Conservation (phyloP, 2,329 filamentous ascomycete species). For the Phaeoacremonium minimum region DNA sequence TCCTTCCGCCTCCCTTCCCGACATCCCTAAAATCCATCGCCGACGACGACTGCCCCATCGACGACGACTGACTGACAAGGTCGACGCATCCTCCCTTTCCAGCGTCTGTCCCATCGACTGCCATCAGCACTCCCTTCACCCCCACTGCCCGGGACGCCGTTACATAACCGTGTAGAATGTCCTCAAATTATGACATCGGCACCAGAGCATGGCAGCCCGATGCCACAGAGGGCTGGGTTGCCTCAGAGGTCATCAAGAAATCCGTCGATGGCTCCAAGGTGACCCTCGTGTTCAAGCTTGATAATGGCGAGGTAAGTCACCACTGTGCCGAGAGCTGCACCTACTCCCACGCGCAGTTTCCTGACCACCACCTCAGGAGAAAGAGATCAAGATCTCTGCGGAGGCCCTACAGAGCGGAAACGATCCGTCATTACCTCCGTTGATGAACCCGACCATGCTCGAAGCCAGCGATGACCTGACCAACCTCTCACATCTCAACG, state of each 20-base stretch:
- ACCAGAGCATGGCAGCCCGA: constrained; percentile 99
- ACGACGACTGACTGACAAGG: neutral
- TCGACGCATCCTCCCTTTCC: constrained; percentile 1
- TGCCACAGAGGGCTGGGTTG: constrained; percentile 91
- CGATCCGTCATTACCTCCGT: constrained; percentile 75
- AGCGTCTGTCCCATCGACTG: constrained; percentile 5
- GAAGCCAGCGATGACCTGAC: constrained; percentile 98
- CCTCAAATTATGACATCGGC: constrained; percentile 91
- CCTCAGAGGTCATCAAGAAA: constrained; percentile 90
- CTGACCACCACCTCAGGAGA: constrained; percentile 51
- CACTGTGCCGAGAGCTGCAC: neutral
- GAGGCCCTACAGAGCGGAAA: constrained; percentile 73
- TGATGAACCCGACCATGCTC: constrained; percentile 98
- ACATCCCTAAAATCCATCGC: no score
- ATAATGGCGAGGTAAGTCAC: constrained; percentile 80
- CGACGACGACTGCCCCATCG: neutral
- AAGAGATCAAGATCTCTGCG: constrained; percentile 72
- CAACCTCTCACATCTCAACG: constrained; percentile 95
- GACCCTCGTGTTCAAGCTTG: constrained; percentile 79
- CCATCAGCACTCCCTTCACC: constrained; percentile 2
- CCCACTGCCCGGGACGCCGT: constrained; percentile 3
- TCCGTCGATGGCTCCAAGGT: constrained; percentile 80
- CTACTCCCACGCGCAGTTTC: constrained; percentile 9
- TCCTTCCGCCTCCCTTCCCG: constrained; percentile 6
- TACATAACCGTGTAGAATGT: constrained; percentile 54